Evolutionary conservation across 1,284 basidiomycete genomes (phyloP).

Genomic region (Cryptococcus sp.): DNA sequence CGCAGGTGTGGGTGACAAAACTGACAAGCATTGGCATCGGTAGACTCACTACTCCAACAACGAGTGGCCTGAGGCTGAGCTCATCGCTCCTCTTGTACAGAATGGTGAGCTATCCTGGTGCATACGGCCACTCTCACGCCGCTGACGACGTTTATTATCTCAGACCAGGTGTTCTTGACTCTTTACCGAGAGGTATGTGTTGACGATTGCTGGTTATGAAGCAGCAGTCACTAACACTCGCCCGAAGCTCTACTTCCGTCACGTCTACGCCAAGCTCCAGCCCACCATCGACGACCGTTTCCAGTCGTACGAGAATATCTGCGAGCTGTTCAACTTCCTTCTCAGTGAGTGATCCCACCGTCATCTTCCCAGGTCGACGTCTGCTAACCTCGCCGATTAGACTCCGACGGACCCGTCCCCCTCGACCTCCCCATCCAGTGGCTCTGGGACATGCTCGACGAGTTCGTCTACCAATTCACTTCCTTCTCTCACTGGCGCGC

Average conservation of each 20-base stretch:
- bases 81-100: conserved; percentile 88
- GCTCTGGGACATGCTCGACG: conserved; percentile 98
- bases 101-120: conserved; percentile 61
- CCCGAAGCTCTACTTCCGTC: conserved; percentile 52
- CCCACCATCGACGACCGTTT: conserved; percentile 97
- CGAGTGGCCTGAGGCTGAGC: conserved; percentile 97
- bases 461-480: conserved; percentile 99
- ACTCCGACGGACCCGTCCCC: conserved; percentile 87
- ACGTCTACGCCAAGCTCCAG: conserved; percentile 91
- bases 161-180: conserved; percentile 90
- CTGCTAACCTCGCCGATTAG: conserved; percentile 48
- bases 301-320: conserved; percentile 98
- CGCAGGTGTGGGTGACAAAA: background rate
- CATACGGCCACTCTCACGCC: background rate
- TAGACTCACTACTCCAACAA: conserved; percentile 91
- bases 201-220: conserved; percentile 29
- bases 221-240: background rate
- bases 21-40: background rate
- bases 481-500: conserved; percentile 90
- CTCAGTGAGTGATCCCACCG: conserved; percentile 56
- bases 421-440: conserved; percentile 94
- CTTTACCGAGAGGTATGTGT: conserved; percentile 95
- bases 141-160: background rate
- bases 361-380: background rate
- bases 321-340: conserved; percentile 96